Evolutionary conservation across 192 early-diverging fungal species (phyloP).

Genomic region (Backusella parvicylindrica): DNA sequence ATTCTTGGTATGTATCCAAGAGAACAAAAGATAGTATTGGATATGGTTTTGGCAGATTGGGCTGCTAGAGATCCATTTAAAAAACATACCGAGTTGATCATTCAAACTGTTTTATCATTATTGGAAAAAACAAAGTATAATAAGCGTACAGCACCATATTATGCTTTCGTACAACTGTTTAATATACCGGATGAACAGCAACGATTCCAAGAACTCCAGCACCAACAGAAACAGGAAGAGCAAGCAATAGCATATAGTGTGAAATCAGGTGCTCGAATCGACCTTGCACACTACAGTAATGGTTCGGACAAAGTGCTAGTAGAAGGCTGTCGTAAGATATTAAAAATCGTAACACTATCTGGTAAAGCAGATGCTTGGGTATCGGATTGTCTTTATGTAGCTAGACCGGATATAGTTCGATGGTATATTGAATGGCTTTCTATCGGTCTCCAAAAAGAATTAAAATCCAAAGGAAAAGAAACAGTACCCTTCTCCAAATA

Average conservation of each 20-base stretch:
- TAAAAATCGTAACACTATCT: constrained; percentile 4
- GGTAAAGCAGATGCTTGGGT: constrained; percentile 4
- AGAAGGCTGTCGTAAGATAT: neutral
- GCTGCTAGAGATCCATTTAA: constrained; percentile 4
- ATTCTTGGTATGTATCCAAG: constrained; percentile 20
- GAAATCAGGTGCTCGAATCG: constrained; percentile 15
- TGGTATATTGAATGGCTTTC: constrained; percentile 25
- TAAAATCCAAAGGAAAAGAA: neutral
- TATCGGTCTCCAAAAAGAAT: neutral
- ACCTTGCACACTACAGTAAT: neutral
- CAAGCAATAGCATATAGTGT: constrained; percentile 8
- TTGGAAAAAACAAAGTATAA: constrained; percentile 9
- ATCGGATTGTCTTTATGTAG: constrained; percentile 16
- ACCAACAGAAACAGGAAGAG: neutral
- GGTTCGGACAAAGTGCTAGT: neutral
- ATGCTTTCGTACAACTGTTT: constrained; percentile 21
- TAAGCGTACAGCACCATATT: constrained; percentile 15
- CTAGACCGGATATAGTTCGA: constrained; percentile 3
- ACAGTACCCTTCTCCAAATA: neutral
- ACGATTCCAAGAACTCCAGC: neutral
- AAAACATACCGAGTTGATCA: neutral
- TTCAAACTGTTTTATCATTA: neutral
- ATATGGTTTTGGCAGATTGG: constrained; percentile 23
- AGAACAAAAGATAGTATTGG: constrained; percentile 18
- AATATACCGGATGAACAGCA: neutral